Evolutionary conservation across 371 early-diverging fungal genomes (phyloP).

Genomic region (Synchytrium microbalum): DNA sequence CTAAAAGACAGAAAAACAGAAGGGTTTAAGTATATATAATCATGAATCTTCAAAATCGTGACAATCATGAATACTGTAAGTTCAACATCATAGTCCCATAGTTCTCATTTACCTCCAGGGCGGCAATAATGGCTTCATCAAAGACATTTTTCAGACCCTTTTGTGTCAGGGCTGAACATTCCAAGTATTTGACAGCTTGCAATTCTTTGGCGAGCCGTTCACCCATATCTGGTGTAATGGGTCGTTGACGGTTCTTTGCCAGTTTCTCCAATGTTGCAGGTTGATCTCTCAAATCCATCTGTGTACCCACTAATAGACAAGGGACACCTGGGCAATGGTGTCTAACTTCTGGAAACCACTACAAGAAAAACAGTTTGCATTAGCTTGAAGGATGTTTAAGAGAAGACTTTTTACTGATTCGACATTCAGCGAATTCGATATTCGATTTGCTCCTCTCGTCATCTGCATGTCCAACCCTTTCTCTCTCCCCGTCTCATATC

Average conservation of each 20-base stretch:
- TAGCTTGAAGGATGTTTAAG: slow-evolving; percentile 65
- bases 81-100: too few relatives aligned
- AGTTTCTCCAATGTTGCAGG: slow-evolving; percentile 70
- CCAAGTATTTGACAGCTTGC: slow-evolving; percentile 93
- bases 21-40: too few relatives aligned
- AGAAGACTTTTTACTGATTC: slow-evolving; percentile 3
- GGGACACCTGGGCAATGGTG: slow-evolving; percentile 97
- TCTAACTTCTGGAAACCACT: slow-evolving; percentile 53
- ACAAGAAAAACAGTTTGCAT: slow-evolving; percentile 39
- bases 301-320: slow-evolving; percentile 93
- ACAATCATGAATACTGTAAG: too few relatives aligned
- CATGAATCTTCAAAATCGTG: too few relatives aligned
- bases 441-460: background rate
- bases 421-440: background rate
- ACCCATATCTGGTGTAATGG: slow-evolving; percentile 73
- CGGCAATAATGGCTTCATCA: slow-evolving; percentile 98
- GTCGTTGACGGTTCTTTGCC: slow-evolving; percentile 72
- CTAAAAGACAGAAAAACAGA: too few relatives aligned
- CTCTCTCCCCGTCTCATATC: slow-evolving; percentile 57
- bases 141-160: slow-evolving; percentile 95
- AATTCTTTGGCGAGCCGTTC: slow-evolving; percentile 81
- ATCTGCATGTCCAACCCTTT: slow-evolving; percentile 2
- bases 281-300: slow-evolving; percentile 92
- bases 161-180: slow-evolving; percentile 95
- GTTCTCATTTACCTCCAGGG: too few relatives aligned